Evolutionary conservation across 1,284 basidiomycete species (phyloP).

Genomic region (Cryptococcus floricola): DNA sequence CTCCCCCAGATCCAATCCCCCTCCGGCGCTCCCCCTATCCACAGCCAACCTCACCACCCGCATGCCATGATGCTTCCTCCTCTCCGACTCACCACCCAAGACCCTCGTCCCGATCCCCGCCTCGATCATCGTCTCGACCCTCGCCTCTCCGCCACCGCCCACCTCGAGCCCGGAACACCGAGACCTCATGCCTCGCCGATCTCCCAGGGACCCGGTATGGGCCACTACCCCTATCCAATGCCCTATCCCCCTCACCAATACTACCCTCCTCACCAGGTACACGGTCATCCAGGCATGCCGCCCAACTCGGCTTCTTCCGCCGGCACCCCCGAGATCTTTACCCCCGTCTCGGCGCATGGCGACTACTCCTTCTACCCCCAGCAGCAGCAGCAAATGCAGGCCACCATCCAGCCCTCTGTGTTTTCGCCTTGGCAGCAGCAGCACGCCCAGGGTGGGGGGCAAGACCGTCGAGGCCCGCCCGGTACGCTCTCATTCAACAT

Average conservation of each 20-base stretch:
- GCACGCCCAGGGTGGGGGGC: not conserved
- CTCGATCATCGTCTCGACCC: not conserved
- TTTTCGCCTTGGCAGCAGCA: conserved; percentile 7
- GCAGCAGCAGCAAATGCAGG: not conserved
- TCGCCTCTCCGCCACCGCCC: not conserved
- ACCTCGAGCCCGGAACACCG: not conserved
- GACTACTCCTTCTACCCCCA: conserved; percentile 1
- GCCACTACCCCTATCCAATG: not conserved
- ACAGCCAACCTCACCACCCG: not conserved
- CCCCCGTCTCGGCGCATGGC: conserved; percentile 2
- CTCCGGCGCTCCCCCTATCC: not conserved
- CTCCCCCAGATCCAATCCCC: conserved; percentile 6
- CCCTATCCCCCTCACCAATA: not conserved
- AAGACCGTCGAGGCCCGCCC: not conserved
- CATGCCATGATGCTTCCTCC: conserved; percentile 9
- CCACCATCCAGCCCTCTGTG: conserved; percentile 8
- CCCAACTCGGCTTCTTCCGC: conserved; percentile 9
- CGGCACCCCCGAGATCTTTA: conserved; percentile 5
- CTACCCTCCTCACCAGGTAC: not conserved
- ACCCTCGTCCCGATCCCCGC: not conserved
- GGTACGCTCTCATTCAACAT: too few relatives aligned
- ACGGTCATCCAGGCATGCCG: not conserved
- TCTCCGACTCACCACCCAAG: conserved; percentile 1
- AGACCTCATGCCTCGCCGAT: not conserved
- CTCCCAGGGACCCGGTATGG: too few relatives aligned